phyloP scores from a whole-genome alignment of 139 green algal species.

The Desmodesmus armatus region DNA sequence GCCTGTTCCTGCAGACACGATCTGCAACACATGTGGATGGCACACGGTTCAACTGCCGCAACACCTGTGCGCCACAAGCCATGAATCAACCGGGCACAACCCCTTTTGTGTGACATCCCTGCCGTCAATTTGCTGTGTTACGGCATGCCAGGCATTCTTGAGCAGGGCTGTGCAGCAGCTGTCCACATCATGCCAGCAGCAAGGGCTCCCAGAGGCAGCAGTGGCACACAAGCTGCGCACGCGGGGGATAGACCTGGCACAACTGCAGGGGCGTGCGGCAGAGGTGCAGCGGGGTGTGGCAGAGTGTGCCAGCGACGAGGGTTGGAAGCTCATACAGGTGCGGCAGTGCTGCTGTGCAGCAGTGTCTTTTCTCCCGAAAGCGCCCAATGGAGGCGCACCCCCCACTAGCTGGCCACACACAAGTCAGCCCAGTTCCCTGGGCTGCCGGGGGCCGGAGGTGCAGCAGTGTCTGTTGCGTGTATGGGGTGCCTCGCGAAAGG shows the following conservation, averaged over 20 bases:
- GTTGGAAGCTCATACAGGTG: neutral
- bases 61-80: too few species aligned
- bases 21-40: too few species aligned
- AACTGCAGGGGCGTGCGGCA: constrained; percentile 28
- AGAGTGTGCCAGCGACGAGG: constrained; percentile 10
- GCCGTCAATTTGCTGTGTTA: too few species aligned
- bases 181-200: neutral
- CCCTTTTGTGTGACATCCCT: too few species aligned
- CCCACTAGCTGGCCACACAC: too few species aligned
- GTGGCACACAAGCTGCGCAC: constrained; percentile 1
- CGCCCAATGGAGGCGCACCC: neutral
- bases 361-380: neutral
- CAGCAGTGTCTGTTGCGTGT: too few species aligned
- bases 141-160: constrained; percentile 8
- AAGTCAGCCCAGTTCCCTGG: too few species aligned
- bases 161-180: constrained; percentile 17
- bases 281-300: neutral
- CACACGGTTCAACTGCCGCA: too few species aligned
- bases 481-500: too few species aligned
- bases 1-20: too few species aligned
- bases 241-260: constrained; percentile 7
- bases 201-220: constrained; percentile 15
- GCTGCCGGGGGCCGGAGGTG: neutral
- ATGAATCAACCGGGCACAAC: too few species aligned
- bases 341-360: neutral